phyloP scores from a whole-genome alignment of 441 rosid genomes.

The Corymbia citriodora region DNA sequence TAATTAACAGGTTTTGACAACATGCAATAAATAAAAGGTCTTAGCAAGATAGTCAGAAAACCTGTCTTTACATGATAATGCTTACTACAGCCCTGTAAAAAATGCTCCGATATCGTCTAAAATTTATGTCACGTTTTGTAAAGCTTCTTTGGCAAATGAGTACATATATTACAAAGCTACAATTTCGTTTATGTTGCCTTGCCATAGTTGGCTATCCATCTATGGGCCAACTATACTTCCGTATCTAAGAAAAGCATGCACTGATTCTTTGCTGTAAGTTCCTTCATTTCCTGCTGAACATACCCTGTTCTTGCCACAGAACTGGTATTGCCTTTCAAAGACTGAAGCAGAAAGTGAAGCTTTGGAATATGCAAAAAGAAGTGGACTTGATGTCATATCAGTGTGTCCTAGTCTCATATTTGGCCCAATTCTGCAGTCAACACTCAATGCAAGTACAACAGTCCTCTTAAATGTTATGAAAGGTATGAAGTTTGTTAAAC shows the following conservation, averaged over 20 bases:
- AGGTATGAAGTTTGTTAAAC: slow-evolving; percentile 20
- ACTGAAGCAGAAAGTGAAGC: slow-evolving; percentile 63
- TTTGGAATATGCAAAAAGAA: slow-evolving; percentile 38
- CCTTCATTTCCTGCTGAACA: background rate
- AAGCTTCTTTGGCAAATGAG: background rate
- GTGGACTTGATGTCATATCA: slow-evolving; percentile 44
- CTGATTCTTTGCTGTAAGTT: background rate
- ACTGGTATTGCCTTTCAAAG: slow-evolving; percentile 62
- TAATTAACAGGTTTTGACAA: background rate
- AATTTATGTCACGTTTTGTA: background rate
- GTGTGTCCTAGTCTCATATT: slow-evolving; percentile 42
- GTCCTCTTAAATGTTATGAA: slow-evolving; percentile 40
- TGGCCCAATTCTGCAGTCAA: slow-evolving; percentile 54
- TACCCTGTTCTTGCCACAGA: slow-evolving; percentile 19
- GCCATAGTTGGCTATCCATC: background rate
- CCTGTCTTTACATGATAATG: background rate
- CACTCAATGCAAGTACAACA: slow-evolving; percentile 46
- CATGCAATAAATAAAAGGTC: background rate
- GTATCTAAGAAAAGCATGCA: background rate
- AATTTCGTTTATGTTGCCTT: background rate
- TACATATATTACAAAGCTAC: background rate
- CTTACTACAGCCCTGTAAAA: background rate
- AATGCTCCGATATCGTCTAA: background rate
- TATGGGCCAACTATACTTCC: background rate
- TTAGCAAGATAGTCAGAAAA: background rate